Evolutionary conservation across 176 grass and related monocot genomes (phyloP).

Genomic region (Carex kokanica): DNA sequence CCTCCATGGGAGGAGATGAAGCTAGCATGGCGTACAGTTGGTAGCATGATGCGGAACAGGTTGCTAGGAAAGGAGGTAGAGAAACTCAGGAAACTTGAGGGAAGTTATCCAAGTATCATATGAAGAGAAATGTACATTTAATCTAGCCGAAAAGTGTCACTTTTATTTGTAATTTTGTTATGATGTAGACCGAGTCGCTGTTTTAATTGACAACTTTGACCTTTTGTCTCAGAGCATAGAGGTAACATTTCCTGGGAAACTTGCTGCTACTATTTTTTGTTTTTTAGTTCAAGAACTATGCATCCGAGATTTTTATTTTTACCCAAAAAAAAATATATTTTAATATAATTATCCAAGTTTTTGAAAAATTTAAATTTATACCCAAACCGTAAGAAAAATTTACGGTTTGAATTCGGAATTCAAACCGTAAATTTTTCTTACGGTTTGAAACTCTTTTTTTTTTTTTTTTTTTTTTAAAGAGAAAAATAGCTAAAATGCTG

Average conservation of each 20-base stretch:
- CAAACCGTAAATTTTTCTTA: too few relatives aligned
- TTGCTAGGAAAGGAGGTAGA: constrained; percentile 66
- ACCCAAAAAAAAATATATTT: too few relatives aligned
- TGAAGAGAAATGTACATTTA: background rate
- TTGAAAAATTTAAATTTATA: too few relatives aligned
- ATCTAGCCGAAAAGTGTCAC: background rate
- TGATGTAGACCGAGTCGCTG: background rate
- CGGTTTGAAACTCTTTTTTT: too few relatives aligned
- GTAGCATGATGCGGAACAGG: constrained; percentile 50
- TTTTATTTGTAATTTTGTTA: background rate
- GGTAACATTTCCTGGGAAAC: background rate
- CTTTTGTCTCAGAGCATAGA: background rate
- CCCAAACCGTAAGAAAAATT: too few relatives aligned
- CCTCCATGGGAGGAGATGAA: constrained; percentile 48
- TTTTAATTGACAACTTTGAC: background rate
- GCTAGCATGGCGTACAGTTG: constrained; percentile 59
- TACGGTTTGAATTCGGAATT: too few relatives aligned
- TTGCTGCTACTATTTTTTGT: background rate
- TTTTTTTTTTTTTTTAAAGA: too few relatives aligned
- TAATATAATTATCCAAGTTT: too few relatives aligned
- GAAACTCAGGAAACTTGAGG: constrained; percentile 38
- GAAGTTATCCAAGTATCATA: constrained; percentile 15
- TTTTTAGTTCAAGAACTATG: background rate
- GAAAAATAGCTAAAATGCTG: too few relatives aligned
- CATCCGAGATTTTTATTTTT: too few relatives aligned